Percentiles rank a stretch among this genome's conserved stretches.
Conservation (phyloP, 2,329 filamentous ascomycete genomes). For the Aspergillus niger region DNA sequence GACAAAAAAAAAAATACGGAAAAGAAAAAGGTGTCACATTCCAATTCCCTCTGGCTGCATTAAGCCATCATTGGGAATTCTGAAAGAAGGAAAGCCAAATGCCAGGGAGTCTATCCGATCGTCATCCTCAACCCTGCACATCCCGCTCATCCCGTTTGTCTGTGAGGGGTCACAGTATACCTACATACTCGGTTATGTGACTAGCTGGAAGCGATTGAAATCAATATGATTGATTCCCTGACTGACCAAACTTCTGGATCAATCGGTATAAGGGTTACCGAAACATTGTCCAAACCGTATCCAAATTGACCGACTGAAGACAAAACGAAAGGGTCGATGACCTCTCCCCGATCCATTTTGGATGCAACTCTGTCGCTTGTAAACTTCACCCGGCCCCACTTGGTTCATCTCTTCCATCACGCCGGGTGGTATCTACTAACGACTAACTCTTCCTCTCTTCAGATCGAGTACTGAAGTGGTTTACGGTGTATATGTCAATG, state of each 20-base stretch:
- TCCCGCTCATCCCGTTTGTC: too few relatives aligned
- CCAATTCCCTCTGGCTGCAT: slow-evolving; percentile 3
- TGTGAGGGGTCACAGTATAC: too few relatives aligned
- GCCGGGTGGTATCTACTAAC: too few relatives aligned
- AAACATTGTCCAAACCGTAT: background rate
- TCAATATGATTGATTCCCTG: too few relatives aligned
- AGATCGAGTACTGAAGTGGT: too few relatives aligned
- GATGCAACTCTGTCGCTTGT: slow-evolving; percentile 5
- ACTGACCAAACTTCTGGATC: background rate
- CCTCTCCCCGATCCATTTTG: background rate
- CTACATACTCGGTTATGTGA: background rate
- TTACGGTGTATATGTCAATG: background rate
- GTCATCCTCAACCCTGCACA: too few relatives aligned
- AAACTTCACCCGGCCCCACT: background rate
- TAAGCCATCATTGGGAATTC: background rate
- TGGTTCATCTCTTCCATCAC: background rate
- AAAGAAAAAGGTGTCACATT: slow-evolving; percentile 17
- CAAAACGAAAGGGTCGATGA: background rate
- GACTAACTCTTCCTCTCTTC: background rate
- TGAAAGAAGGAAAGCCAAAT: background rate
- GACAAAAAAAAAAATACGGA: background rate
- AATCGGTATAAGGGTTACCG: background rate
- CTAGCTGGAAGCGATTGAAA: too few relatives aligned
- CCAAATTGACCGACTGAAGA: background rate
- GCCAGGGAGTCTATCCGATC: background rate